Evolutionary conservation across 192 early-diverging fungal species (phyloP), one percentile per base, ranked within the genome.

Genomic region (Coemansia sp.): DNA sequence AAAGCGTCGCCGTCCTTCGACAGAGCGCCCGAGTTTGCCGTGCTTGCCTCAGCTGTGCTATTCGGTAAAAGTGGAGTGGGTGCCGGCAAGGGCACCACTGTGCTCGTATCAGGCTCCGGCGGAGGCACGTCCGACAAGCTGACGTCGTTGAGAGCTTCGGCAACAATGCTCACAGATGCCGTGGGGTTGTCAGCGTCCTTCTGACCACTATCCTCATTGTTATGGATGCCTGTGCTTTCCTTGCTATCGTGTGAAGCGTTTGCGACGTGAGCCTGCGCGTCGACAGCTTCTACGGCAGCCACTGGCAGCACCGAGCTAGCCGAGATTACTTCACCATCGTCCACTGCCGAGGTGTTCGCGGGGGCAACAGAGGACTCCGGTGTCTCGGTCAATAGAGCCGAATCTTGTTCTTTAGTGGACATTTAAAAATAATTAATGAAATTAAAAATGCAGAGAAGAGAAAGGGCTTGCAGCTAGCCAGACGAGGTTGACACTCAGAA

Each of bases 1-100:
- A 65, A 3, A 28, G 41, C 21, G 16, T 69, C 60, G 25, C 48
- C 20, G 25, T 70, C 68, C 60, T 66, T 76, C n/a, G 59, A 25
- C 42, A 70, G 42, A 23, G 69, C 13, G 25, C 14, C 6, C 13
- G 25, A 26, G 26, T 13, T 28, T 14, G 52, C 7, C 13, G 26
- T n/a, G 14, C 13, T 31, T 2, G 28, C 26, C 26, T 31, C 26
- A 26, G 14, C 16, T 1, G 52, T 14, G 14, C 52, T 28, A 7
- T 33, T 28, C 14, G 28, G 16, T 8, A 8, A 14, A 14, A 55
- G 52, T 31, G 52, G 28, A 7, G 28, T 28, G 26, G 52, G 6
- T 16, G 16, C 52, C 31, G 26, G 26, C 6, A 7, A 31, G 20
- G 25, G 48, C 10, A 25, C 0, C 14, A 5, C 28, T 2, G 28